Evolutionary conservation across 2,329 filamentous ascomycete species (phyloP), one percentile per base, ranked within the genome.

Genomic region (Venturia asperata): DNA sequence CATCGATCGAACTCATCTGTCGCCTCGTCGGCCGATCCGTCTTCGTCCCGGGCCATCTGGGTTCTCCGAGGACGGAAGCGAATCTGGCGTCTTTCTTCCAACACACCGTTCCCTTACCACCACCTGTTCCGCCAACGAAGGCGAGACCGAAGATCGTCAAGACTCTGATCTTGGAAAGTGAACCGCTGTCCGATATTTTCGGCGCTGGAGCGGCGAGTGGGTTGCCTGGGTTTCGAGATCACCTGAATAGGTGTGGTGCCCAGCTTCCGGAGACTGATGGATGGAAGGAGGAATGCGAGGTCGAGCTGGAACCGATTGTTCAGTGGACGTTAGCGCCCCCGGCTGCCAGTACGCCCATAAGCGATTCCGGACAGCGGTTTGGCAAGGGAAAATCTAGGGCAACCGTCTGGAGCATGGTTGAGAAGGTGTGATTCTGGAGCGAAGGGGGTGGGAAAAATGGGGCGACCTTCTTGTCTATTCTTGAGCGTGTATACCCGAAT

Each of bases 281-380:
- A 37, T 58, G 52, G 52, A 37, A n/a, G 52, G 30, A 21, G 1
- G 24, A n/a, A n/a, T 58, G 30, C 37, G 30, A 58, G 24, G 17
- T 10, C 3, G 52, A 58, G 6, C 30, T 58, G 52, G 52, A 58
- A n/a, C 52, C 52, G 30, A 58, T 58, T 58, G 9, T 58, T 1
- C 52, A 37, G 17, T 58, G 52, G 52, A 58, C 52, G 27, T 37
- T 58, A 27, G 52, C 52, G 52, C 52, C 52, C 5, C 30, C 52
- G 37, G 52, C 52, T 34, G 30, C 17, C 5, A n/a, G 52, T n/a
- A 58, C 52, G 52, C 52, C 52, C 1, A n/a, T 37, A 27, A 34
- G 17, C 7, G 52, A 58, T 58, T 58, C 52, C 9, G 52, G 52
- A 17, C 30, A 58, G 27, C 27, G 30, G 11, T 37, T 58, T n/a